A percentile compares a stretch with the other conserved stretches of the same genome.
Evolutionary conservation across 2,329 filamentous ascomycete genomes (phyloP).

Genomic region (Taxawa tesnikishii): DNA sequence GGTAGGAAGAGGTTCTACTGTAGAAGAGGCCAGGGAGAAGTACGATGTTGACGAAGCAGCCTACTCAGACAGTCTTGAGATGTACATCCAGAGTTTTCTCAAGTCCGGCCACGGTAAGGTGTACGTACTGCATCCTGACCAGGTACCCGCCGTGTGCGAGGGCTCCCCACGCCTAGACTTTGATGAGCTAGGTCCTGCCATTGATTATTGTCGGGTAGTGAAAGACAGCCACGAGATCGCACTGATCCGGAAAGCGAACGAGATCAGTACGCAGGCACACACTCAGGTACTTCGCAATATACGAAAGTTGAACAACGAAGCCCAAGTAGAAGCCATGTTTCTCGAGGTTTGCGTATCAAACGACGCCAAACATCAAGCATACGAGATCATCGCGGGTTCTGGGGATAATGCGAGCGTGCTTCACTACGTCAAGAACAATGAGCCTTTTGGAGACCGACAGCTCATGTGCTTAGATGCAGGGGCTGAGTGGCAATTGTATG

Average conservation of each 20-base stretch:
- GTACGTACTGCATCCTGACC: conserved; percentile 21
- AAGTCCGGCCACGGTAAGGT: conserved; percentile 13
- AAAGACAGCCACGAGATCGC: conserved; percentile 79
- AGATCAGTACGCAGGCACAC: conserved; percentile 68
- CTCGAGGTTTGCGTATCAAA: conserved; percentile 57
- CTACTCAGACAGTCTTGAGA: conserved; percentile 19
- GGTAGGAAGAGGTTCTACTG: conserved; percentile 73
- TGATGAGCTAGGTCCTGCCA: conserved; percentile 48
- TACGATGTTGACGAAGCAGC: conserved; percentile 73
- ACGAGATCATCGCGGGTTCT: conserved; percentile 76
- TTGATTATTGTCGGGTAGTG: conserved; percentile 68
- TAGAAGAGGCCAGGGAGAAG: conserved; percentile 58
- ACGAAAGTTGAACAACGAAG: conserved; percentile 57
- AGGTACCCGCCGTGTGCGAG: conserved; percentile 1
- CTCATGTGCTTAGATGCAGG: conserved; percentile 79
- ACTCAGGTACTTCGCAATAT: conserved; percentile 56
- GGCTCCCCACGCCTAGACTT: neutral
- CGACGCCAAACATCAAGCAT: conserved; percentile 68
- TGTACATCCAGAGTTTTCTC: conserved; percentile 20
- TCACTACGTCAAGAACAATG: conserved; percentile 76
- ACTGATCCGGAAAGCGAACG: conserved; percentile 70
- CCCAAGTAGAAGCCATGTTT: conserved; percentile 72
- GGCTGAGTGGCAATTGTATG: conserved; percentile 74
- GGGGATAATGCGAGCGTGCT: conserved; percentile 74
- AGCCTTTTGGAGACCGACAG: conserved; percentile 55